Percentiles rank a stretch among this genome's conserved stretches.
Conservation (phyloP, 257 asterid genomes). For the Solanum chilense region DNA sequence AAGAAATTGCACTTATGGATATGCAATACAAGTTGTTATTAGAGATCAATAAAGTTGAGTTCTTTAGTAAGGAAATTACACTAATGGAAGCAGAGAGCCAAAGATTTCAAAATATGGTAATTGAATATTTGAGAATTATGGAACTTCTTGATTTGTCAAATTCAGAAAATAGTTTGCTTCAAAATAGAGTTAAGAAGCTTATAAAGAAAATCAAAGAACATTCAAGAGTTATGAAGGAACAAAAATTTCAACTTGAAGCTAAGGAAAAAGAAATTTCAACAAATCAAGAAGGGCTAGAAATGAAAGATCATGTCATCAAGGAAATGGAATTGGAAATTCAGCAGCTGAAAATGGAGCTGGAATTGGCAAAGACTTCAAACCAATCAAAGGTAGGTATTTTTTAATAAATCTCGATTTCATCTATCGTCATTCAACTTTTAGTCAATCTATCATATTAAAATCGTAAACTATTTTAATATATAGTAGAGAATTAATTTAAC, state of each 20-base stretch:
- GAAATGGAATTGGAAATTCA: constrained; percentile 28
- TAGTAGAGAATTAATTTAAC: neutral
- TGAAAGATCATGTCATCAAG: constrained; percentile 11
- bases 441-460: neutral
- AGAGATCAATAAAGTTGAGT: constrained; percentile 30
- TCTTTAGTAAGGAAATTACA: constrained; percentile 21
- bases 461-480: neutral
- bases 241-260: constrained; percentile 14
- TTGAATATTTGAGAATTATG: constrained; percentile 15
- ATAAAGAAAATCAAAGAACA: constrained; percentile 12
- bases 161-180: constrained; percentile 32
- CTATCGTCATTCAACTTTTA: neutral
- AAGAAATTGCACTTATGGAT: constrained; percentile 29
- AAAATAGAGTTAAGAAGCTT: constrained; percentile 35
- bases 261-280: constrained; percentile 29
- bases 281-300: constrained; percentile 14
- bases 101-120: constrained; percentile 23
- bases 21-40: constrained; percentile 22
- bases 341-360: constrained; percentile 22
- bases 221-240: constrained; percentile 10
- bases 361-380: constrained; percentile 17
- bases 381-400: constrained; percentile 23
- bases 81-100: constrained; percentile 17
- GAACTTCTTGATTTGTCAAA: constrained; percentile 22
- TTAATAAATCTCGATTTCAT: neutral